phyloP scores from a whole-genome alignment of 2,329 filamentous ascomycete species.

The Xylaria sp. region DNA sequence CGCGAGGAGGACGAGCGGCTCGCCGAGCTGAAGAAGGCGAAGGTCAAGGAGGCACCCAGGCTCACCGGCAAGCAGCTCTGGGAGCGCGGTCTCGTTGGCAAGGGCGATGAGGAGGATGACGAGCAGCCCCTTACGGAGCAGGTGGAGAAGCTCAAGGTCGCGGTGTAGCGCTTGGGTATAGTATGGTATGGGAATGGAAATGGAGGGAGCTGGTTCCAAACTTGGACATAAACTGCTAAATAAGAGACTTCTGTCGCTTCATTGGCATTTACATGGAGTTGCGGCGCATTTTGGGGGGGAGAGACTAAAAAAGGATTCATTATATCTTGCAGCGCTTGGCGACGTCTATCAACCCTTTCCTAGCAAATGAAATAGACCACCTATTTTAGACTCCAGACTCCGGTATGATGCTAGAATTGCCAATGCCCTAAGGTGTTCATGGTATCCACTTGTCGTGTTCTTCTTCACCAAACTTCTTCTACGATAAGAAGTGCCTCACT shows the following conservation, averaged over 20 bases:
- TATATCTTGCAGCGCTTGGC: conserved; percentile 21
- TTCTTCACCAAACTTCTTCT: conserved; percentile 4
- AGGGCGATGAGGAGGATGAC: conserved; percentile 69
- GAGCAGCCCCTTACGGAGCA: conserved; percentile 62
- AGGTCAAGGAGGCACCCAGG: conserved; percentile 74
- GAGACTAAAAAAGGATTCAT: conserved; percentile 20
- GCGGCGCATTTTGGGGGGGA: conserved; percentile 28
- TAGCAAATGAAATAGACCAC: conserved; percentile 14
- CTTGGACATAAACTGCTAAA: not conserved
- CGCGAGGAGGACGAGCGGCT: conserved; percentile 76
- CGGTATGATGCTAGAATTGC: conserved; percentile 33
- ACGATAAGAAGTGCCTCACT: conserved; percentile 26
- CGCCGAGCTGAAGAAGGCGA: conserved; percentile 82
- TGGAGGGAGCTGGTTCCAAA: not conserved
- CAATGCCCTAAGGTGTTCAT: conserved; percentile 29
- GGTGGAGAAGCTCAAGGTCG: conserved; percentile 75
- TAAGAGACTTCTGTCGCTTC: conserved; percentile 4
- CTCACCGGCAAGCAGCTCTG: conserved; percentile 78
- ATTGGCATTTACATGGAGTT: conserved; percentile 37
- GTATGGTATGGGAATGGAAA: no score
- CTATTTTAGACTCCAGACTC: conserved; percentile 37
- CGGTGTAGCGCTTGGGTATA: conserved; percentile 49
- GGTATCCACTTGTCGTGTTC: conserved; percentile 31
- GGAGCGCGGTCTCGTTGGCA: conserved; percentile 74
- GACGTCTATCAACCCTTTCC: conserved; percentile 21